Conservation (phyloP, 257 asterid genomes). For the Solanum infundibuliforme region DNA sequence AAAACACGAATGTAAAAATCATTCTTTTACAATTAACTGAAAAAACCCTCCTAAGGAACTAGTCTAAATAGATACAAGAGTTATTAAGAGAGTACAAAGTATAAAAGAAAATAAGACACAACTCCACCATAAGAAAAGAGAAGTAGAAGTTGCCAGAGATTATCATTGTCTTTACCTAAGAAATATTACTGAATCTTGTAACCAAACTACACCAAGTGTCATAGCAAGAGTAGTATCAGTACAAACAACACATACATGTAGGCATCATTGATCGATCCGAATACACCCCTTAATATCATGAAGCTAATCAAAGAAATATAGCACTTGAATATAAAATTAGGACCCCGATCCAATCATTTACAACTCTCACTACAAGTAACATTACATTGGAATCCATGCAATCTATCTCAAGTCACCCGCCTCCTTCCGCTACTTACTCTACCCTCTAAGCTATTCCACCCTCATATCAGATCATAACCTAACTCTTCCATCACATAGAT, state of each 20-base stretch:
- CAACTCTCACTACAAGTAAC: not conserved
- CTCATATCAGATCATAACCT: not conserved
- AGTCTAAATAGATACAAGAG: not conserved
- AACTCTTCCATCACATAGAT: not conserved
- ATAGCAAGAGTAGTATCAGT: not conserved
- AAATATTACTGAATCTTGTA: not conserved
- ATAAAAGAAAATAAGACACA: too few relatives aligned
- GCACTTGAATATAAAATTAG: not conserved
- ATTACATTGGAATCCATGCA: not conserved
- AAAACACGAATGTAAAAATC: not conserved
- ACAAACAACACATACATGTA: not conserved
- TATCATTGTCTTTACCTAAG: not conserved
- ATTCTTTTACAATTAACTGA: not conserved
- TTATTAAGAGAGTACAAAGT: not conserved
- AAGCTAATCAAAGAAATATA: not conserved
- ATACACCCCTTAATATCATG: not conserved
- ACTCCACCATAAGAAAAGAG: not conserved
- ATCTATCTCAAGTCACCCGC: not conserved
- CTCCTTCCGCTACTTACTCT: not conserved
- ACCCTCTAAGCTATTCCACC: not conserved
- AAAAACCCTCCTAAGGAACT: not conserved
- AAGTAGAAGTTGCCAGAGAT: not conserved
- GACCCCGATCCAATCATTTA: not conserved
- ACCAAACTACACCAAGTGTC: not conserved
- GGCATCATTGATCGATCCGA: not conserved